Base-by-base conservation (phyloP, 2,329 filamentous ascomycete genomes). In the Fusarium caatingaense region DNA sequence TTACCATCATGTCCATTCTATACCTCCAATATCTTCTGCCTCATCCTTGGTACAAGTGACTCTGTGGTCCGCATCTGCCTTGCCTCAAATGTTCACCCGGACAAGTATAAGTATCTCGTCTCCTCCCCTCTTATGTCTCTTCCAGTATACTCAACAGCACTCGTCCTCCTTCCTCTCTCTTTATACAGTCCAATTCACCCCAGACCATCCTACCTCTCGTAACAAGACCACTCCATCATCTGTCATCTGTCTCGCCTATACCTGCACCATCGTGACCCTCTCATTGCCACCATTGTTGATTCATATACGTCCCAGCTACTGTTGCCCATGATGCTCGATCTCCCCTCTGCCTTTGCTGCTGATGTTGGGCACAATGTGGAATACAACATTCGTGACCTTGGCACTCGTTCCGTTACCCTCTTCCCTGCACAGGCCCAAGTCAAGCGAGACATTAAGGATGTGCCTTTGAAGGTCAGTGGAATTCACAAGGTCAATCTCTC, bases 361-460 rank as follows among this genome's bases (percentile, higher is more conserved):
- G 83, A 84, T 23, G 64, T 74, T 37, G 55, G 76, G 56, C 76
- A 83, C 68, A 80, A 80, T 62, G 77, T 86, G 61, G 82, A 87
- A 63, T 89, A 88, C 76, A 83, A 83, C 32, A 77, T 91, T 65
- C 84, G 85, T 45, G 84, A 89, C 50, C 80, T 91, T 30, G 74
- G 80, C 11, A 91, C 90, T 34, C 86, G 86, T 51, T 86, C 85
- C 1, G 89, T 92, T 18, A 89, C 86, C 0, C 83, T 92, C 42
- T 91, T 90, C 63, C 89, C 89, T 0, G 81, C 82, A 3, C 81
- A 86, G 66, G 90, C 89, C 3, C 88, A 89, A 49, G 78, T 92
- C 30, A 83, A 86, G 15, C 84, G 89, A 27, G 87, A 90, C 56
- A 84, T 92, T 74, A 85, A 84, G 60, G 79, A 86, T 68, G 80